Evolutionary conservation across 331 rosid species (phyloP), one percentile per base, ranked within the genome.

Genomic region (Malus hybrid): DNA sequence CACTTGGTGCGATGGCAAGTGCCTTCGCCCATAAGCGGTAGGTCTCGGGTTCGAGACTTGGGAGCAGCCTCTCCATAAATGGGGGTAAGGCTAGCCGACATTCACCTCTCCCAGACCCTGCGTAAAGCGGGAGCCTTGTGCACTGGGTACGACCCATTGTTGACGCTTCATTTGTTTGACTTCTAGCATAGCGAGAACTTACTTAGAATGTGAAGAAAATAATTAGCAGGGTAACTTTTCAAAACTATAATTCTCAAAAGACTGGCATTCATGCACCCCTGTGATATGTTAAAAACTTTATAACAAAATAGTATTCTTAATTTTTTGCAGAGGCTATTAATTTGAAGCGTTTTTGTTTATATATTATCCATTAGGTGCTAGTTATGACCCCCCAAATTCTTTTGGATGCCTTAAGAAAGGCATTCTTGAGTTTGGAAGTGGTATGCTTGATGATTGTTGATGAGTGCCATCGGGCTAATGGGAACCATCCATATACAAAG

Each of bases 301-400:
- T 14, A 39, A 36, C 10, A 22, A 57, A 57, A 15, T 10, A 10
- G 44, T 16, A 26, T 16, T 16, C 14, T 60, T 13, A 60, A 39
- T n/a, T n/a, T 60, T 26, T 48, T 46, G 22, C 20, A 10, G 42
- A 63, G 10, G 50, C 33, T 10, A 33, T 29, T 68, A 8, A 34
- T 10, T 58, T 73, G n/a, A 44, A 32, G 44, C 62, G 39, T 70
- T 10, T 53, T 10, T 34, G 18, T 75, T 42, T 48, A 42, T 22
- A 6, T 74, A 66, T 67, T 84, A 53, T 82, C 22, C 66, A 74
- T 36, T 68, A 93, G 98, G 92, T 91, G 71, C 75, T 94, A 71
- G 94, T 94, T 61, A 91, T 94, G 98, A 88, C 98, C 72, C 98
- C 98, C 58, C 96, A 90, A 77, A 87, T 92, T 83, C 96, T 94